A percentile compares a stretch with the other conserved stretches of the same genome.
Conservation (phyloP, 768 basidiomycete genomes). For the Rhodotorula babjevae region DNA sequence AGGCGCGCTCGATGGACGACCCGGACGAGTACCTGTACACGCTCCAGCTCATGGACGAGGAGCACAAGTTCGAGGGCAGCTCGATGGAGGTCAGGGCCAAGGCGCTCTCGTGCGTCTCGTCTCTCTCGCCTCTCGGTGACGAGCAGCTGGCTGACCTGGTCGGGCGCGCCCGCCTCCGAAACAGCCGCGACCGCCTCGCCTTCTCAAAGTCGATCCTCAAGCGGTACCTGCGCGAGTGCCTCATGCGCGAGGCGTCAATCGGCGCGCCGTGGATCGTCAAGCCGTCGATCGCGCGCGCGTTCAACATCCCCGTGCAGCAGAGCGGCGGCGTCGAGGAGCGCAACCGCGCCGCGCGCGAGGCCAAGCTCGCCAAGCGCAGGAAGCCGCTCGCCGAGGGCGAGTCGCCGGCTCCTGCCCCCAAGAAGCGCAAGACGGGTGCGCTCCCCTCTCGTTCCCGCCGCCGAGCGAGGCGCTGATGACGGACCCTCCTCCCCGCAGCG, state of each 20-base stretch:
- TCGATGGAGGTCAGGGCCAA: conserved; percentile 75
- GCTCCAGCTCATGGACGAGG: conserved; percentile 62
- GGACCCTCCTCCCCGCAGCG: neutral
- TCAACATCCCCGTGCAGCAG: conserved; percentile 79
- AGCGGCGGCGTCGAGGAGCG: conserved; percentile 74
- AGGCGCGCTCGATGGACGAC: conserved; percentile 67
- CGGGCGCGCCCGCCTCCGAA: too few species aligned
- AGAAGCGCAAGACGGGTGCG: conserved; percentile 25
- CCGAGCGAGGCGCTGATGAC: neutral
- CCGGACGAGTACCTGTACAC: conserved; percentile 80
- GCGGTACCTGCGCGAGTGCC: conserved; percentile 91
- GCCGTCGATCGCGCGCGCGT: conserved; percentile 70
- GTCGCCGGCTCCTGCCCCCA: neutral
- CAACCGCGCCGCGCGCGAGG: conserved; percentile 73
- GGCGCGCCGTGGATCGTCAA: conserved; percentile 97
- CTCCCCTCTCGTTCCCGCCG: neutral
- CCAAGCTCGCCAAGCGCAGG: conserved; percentile 52
- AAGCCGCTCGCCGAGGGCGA: neutral
- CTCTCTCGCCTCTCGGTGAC: too few species aligned
- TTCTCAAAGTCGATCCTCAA: conserved; percentile 97
- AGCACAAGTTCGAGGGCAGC: conserved; percentile 59
- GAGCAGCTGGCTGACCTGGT: too few species aligned
- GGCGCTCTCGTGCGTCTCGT: conserved; percentile 64
- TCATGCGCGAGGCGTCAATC: conserved; percentile 83
- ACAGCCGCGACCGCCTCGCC: conserved; percentile 84